Evolutionary conservation across 345 rosid species (phyloP), one percentile per base, ranked within the genome.

Genomic region (Rhodamnia argentea): DNA sequence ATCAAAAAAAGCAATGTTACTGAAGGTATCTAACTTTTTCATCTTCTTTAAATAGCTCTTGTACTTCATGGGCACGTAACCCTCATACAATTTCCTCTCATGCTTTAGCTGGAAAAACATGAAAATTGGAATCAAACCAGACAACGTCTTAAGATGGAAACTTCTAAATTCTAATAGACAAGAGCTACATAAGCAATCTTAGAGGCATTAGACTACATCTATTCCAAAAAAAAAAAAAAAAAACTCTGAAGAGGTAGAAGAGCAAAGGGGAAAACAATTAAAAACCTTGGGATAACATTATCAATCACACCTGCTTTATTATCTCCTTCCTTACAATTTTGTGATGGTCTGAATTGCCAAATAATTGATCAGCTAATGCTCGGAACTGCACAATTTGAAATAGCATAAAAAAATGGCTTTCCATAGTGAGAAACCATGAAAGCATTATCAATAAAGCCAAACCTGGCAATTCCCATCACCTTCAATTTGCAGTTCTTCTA

Each of bases 381-480:
- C 98, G 97, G 87, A 97, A 97, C 99, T 97, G 91, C 83, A 23
- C 83, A 75, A 60, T 88, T 85, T 27, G 52, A 27, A 84, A 55
- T 54, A 29, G 82, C 60, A 87, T 55, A 24, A 44, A 29, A 42
- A 59, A 47, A 62, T 84, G 37, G n/a, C 24, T 51, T 15, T 13
- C 50, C 54, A 3, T 50, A 52, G 1, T 59, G 50, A 55, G 26
- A 42, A 81, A 82, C 85, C 23, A 52, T 10, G 29, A 62, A 84
- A 50, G 44, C 13, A 27, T 75, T 54, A 22, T 83, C 83, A 12
- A 7, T 57, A 44, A 27, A 75, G 50, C 50, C 58, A 51, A 84
- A 96, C 99, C 99, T 97, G 98, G 88, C 98, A 97, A 90, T 97
- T 97, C 54, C 99, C 99, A 89, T 97, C 99, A 50, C 99, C 98